phyloP scores from a whole-genome alignment of 2,329 filamentous ascomycete genomes.

The Cryphonectria nitschkei region DNA sequence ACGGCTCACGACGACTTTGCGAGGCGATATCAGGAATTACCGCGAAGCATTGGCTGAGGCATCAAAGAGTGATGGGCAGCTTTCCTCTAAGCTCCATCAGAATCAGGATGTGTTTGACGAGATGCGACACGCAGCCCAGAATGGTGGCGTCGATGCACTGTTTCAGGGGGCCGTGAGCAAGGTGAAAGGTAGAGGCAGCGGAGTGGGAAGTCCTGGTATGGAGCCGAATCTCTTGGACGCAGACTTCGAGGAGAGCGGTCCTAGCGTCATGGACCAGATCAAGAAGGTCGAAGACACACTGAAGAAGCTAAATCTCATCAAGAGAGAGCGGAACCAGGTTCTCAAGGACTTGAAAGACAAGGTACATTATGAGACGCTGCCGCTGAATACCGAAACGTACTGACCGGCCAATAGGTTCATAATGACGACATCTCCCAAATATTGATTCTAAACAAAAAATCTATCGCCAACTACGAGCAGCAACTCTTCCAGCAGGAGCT shows the following conservation, averaged over 20 bases:
- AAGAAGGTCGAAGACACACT: slow-evolving; percentile 84
- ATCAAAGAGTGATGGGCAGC: slow-evolving; percentile 79
- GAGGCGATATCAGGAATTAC: slow-evolving; percentile 86
- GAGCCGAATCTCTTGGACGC: slow-evolving; percentile 82
- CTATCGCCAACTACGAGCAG: slow-evolving; percentile 86
- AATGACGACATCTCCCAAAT: slow-evolving; percentile 98
- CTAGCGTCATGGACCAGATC: slow-evolving; percentile 88
- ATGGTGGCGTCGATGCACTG: slow-evolving; percentile 82
- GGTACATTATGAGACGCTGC: slow-evolving; percentile 52
- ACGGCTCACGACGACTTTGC: slow-evolving; percentile 82
- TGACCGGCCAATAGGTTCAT: slow-evolving; percentile 67
- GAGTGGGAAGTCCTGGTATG: slow-evolving; percentile 61
- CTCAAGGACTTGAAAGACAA: slow-evolving; percentile 97
- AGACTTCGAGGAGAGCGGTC: slow-evolving; percentile 80
- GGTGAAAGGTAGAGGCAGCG: slow-evolving; percentile 68
- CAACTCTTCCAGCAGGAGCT: slow-evolving; percentile 94
- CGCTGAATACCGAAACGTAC: slow-evolving; percentile 13
- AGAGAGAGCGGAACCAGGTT: slow-evolving; percentile 87
- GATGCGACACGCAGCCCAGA: slow-evolving; percentile 87
- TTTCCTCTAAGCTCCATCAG: slow-evolving; percentile 82
- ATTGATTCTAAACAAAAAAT: slow-evolving; percentile 96
- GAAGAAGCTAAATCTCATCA: slow-evolving; percentile 88
- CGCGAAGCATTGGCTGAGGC: slow-evolving; percentile 89
- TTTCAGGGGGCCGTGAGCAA: slow-evolving; percentile 88
- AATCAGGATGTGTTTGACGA: slow-evolving; percentile 91